Base-by-base conservation (phyloP, 1,284 basidiomycete genomes). In the Anthracocystis panici-leucophaei region DNA sequence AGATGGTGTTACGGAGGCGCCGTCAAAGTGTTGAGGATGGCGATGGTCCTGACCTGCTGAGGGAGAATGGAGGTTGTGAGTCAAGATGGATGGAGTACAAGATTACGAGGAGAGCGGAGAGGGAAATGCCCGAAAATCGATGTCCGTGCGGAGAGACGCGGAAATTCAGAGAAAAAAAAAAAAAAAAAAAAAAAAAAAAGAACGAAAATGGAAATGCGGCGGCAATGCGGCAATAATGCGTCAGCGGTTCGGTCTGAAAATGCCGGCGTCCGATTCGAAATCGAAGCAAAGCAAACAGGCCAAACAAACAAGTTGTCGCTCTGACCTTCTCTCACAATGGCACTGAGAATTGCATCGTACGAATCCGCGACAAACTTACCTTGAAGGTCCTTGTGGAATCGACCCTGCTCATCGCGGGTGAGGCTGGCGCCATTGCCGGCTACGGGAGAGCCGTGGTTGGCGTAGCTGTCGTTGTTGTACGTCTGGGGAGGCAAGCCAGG, bases 1-100 rank as follows among this genome's bases (percentile, higher is more conserved):
- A 10, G 84, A 86, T 1, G 85, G 85, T 2, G 85, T 85, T 44
- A 86, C 81, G 11, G 83, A 83, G 33, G 82, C 80, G 41, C 75
- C 75, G 44, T 82, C 80, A 58, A 81, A 79, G 27, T 78, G 75
- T 20, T 80, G 68, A 5, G 60, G 60, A 23, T 52, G 44, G 23
- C 73, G 64, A 7, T 54, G 58, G 38, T 68, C 71, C 29, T 62
- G 65, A 25, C 61, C 58, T 65, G 51, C 40, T 29, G 31, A 46
- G 49, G 4, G 20, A 3, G 18, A 40, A 16, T 31, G 21, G 42
- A 18, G 29, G 20, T 27, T 16, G 45, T 10, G 42, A 40, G 46
- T 25, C 12, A 18, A 21, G 48, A n/a, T 53, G 40, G 40, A 45
- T 29, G 16, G 41, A 35, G 46, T n/a, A 31, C 46, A 33, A 23